These are phyloP conservation scores for Atractiella rhizophila DNA, from an alignment of 768 basidiomycete species.

Conservation along the genomic window DNA sequence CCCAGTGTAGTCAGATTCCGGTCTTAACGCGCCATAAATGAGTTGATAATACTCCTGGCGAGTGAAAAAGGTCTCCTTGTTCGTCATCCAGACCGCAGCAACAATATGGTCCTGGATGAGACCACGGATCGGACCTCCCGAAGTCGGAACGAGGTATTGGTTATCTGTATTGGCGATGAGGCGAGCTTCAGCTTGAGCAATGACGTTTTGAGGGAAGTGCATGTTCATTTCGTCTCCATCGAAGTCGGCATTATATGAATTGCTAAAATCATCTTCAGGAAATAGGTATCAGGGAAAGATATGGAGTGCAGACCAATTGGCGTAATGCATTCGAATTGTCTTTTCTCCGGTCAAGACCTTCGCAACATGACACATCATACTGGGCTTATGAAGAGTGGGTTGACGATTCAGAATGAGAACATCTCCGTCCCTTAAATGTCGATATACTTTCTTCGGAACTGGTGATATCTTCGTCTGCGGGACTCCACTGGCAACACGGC, in stretches of 20 bases:
- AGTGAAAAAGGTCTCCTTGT: slow-evolving; percentile 77
- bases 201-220: slow-evolving; percentile 92
- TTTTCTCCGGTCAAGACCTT: slow-evolving; percentile 82
- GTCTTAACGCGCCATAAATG: slow-evolving; percentile 73
- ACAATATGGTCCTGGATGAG: slow-evolving; percentile 98
- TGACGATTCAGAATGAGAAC: slow-evolving; percentile 88
- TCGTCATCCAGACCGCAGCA: slow-evolving; percentile 98
- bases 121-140: slow-evolving; percentile 88
- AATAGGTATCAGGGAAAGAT: not conserved
- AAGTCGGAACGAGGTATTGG: slow-evolving; percentile 96
- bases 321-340: slow-evolving; percentile 98
- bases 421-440: slow-evolving; percentile 83
- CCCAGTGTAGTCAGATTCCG: slow-evolving; percentile 38
- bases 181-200: slow-evolving; percentile 79
- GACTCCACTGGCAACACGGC: slow-evolving; percentile 14
- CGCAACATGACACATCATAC: slow-evolving; percentile 97
- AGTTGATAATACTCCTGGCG: slow-evolving; percentile 90
- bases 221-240: slow-evolving; percentile 99
- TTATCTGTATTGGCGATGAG: slow-evolving; percentile 93
- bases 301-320: slow-evolving; percentile 47
- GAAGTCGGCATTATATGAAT: slow-evolving; percentile 94
- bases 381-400: slow-evolving; percentile 93
- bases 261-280: slow-evolving; percentile 30
- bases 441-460: slow-evolving; percentile 89
- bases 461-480: slow-evolving; percentile 41